Percentiles rank a stretch among this genome's conserved stretches.
phyloP scores from a whole-genome alignment of 176 grass and related monocot genomes.

The Oryza rufipogon region DNA sequence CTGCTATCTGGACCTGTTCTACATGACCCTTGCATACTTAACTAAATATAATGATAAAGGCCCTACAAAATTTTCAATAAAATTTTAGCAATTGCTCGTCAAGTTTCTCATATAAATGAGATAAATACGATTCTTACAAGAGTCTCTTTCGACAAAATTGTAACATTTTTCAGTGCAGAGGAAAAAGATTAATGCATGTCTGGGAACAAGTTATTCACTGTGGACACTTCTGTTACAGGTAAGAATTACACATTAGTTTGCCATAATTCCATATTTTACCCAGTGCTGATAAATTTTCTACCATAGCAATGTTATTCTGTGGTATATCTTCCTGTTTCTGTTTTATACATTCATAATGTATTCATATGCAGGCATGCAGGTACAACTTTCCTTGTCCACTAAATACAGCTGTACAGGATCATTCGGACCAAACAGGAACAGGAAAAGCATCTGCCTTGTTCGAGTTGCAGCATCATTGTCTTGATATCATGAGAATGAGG shows the following conservation, averaged over 20 bases:
- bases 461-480: not conserved
- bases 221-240: not conserved
- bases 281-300: not conserved
- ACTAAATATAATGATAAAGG: not conserved
- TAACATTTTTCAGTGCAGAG: not conserved
- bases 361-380: conserved; percentile 31
- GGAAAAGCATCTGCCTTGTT: conserved; percentile 1
- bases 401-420: conserved; percentile 32
- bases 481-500: conserved; percentile 39
- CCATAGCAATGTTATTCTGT: not conserved
- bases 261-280: not conserved
- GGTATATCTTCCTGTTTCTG: not conserved
- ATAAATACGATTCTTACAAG: not conserved
- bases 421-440: conserved; percentile 8
- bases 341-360: conserved; percentile 13
- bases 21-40: not conserved
- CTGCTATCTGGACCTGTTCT: conserved; percentile 27
- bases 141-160: not conserved
- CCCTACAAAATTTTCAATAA: not conserved
- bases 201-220: not conserved
- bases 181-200: not conserved
- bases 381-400: conserved; percentile 9
- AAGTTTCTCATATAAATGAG: not conserved
- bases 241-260: not conserved
- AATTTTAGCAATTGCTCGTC: conserved; percentile 3